Conservation (phyloP, 2,329 filamentous ascomycete species). For the Hymenoscyphus linearis region DNA sequence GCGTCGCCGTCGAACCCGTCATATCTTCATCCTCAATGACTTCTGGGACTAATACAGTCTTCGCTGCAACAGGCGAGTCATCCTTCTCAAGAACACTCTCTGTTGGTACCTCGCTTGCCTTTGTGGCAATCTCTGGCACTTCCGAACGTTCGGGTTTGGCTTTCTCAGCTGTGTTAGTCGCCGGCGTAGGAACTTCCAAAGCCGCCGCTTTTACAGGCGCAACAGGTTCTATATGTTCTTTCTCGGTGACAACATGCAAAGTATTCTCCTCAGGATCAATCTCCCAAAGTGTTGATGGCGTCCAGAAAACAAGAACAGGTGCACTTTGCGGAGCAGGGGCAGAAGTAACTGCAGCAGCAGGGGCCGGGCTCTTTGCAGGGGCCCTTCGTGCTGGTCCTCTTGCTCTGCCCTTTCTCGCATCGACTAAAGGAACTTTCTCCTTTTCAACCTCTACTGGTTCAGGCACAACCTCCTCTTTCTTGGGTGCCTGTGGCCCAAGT, state of each 20-base stretch:
- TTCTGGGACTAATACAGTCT: constrained; percentile 5
- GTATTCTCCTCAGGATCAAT: constrained; percentile 38
- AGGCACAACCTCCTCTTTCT: constrained; percentile 61
- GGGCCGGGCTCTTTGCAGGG: constrained; percentile 41
- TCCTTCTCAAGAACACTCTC: constrained; percentile 14
- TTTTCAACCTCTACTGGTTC: constrained; percentile 53
- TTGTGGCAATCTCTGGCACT: constrained; percentile 9
- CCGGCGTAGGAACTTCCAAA: constrained; percentile 21
- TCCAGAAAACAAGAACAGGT: constrained; percentile 26
- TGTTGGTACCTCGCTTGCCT: background rate
- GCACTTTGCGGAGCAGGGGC: constrained; percentile 9
- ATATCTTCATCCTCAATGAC: constrained; percentile 19
- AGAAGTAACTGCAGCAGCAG: constrained; percentile 11
- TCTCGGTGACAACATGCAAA: constrained; percentile 30
- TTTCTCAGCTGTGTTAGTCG: constrained; percentile 21
- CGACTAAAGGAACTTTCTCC: constrained; percentile 74
- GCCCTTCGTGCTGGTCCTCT: constrained; percentile 78
- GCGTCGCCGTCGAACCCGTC: constrained; percentile 21
- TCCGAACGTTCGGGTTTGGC: constrained; percentile 23
- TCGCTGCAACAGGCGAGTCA: constrained; percentile 12
- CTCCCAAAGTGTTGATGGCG: constrained; percentile 36
- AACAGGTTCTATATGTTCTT: constrained; percentile 7
- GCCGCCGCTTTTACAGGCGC: constrained; percentile 14
- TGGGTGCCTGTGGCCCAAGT: constrained; percentile 74
- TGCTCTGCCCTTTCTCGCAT: constrained; percentile 86